These are phyloP conservation scores for Pseudotsuga menziesii DNA, from an alignment of 75 land plant species.

Conservation along the genomic window DNA sequence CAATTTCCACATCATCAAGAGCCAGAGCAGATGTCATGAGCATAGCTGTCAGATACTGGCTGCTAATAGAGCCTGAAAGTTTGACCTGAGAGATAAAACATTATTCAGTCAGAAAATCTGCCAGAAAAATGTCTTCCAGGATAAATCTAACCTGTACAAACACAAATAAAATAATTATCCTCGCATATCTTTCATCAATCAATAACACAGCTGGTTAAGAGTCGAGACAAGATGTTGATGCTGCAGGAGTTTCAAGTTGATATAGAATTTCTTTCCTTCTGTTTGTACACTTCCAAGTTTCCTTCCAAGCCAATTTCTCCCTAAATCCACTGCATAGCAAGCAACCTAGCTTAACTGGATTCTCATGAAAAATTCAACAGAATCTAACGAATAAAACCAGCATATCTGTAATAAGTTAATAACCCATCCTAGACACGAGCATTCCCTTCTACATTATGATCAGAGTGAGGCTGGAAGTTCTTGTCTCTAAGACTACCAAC, in stretches of 20 bases:
- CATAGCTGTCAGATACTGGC: slow-evolving; percentile 89
- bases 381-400: no score
- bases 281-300: not conserved
- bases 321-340: not conserved
- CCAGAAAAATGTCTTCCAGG: not conserved
- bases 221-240: not conserved
- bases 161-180: not conserved
- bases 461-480: not conserved
- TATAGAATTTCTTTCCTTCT: not conserved
- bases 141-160: not conserved
- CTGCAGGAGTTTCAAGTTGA: not conserved
- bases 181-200: not conserved
- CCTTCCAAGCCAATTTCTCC: no score
- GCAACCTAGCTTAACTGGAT: not conserved
- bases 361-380: not conserved
- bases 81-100: slow-evolving; percentile 61
- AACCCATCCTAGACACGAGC: not conserved
- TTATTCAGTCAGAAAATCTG: not conserved
- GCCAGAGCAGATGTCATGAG: slow-evolving; percentile 96
- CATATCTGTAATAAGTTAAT: no score
- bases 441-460: not conserved
- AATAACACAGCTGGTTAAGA: no score
- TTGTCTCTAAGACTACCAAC: not conserved
- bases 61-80: slow-evolving; percentile 95
- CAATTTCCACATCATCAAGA: slow-evolving; percentile 87